A percentile compares a stretch with the other conserved stretches of the same genome.
Conservation (phyloP, 1,139 yeast genomes). For the Magnusiomyces magnusii region DNA sequence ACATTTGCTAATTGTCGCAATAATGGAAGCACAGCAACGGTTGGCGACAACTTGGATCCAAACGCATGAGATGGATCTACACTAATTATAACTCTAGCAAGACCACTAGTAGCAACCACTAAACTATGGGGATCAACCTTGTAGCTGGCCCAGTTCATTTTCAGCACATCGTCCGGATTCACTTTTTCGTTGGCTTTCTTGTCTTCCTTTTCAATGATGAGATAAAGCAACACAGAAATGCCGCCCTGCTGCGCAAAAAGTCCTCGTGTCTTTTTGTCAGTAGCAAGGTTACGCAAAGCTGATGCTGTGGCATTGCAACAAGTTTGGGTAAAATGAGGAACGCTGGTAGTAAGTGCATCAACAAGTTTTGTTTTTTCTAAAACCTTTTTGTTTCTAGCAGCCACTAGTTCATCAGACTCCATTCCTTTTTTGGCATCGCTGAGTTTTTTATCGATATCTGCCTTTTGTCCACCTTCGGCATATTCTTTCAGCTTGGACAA, state of each 20-base stretch:
- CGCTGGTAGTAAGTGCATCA: constrained; percentile 22
- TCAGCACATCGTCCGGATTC: neutral
- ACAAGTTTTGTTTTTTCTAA: constrained; percentile 26
- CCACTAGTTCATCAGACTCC: constrained; percentile 24
- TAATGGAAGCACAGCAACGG: constrained; percentile 31
- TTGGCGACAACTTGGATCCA: constrained; percentile 30
- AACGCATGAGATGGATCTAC: constrained; percentile 34
- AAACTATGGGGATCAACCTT: constrained; percentile 19
- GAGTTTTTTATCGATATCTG: constrained; percentile 16
- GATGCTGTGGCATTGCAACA: constrained; percentile 27
- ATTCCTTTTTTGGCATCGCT: constrained; percentile 15
- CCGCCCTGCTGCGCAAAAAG: constrained; percentile 34
- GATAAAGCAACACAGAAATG: constrained; percentile 29
- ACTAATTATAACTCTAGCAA: constrained; percentile 34
- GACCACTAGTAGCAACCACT: constrained; percentile 29
- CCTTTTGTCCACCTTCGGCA: constrained; percentile 21
- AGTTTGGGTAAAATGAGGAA: constrained; percentile 27
- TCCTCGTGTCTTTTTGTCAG: constrained; percentile 27
- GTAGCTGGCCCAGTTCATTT: constrained; percentile 7
- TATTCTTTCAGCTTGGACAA: constrained; percentile 29
- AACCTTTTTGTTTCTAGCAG: constrained; percentile 24
- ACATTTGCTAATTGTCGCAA: constrained; percentile 25
- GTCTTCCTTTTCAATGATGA: constrained; percentile 18
- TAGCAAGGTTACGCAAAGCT: constrained; percentile 31
- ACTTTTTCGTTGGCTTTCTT: neutral